phyloP scores from a whole-genome alignment of 768 basidiomycete species.

The Boletus rubropictus region DNA sequence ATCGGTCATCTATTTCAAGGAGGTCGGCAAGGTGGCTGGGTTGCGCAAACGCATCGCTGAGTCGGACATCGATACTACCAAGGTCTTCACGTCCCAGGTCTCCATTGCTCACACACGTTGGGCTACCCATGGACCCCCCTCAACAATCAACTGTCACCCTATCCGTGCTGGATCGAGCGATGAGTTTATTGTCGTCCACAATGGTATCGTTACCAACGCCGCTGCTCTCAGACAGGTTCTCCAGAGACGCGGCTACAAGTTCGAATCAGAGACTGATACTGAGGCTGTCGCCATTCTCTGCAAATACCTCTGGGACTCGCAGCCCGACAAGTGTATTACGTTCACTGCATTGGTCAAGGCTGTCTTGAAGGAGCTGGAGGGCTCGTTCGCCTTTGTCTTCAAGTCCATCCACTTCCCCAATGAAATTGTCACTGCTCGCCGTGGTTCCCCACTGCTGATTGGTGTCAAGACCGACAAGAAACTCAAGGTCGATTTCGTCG shows the following conservation, averaged over 20 bases:
- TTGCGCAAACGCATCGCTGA: conserved; percentile 84
- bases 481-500: conserved; percentile 98
- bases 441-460: conserved; percentile 92
- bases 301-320: conserved; percentile 95
- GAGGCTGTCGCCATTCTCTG: conserved; percentile 94
- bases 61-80: conserved; percentile 65
- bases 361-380: conserved; percentile 95
- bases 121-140: conserved; percentile 96
- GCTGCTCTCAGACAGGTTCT: conserved; percentile 85
- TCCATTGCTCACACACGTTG: conserved; percentile 99
- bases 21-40: conserved; percentile 94
- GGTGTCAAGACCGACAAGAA: conserved; percentile 99
- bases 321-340: conserved; percentile 74
- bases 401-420: conserved; percentile 95
- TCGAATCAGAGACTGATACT: conserved; percentile 94
- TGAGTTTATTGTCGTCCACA: conserved; percentile 95
- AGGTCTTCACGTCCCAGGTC: conserved; percentile 78
- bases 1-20: conserved; percentile 83
- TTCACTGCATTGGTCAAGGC: conserved; percentile 94
- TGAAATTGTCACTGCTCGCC: conserved; percentile 91
- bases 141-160: conserved; percentile 89
- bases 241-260: conserved; percentile 91
- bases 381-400: conserved; percentile 99
- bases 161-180: conserved; percentile 72
- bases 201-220: conserved; percentile 97